These are phyloP conservation scores for Fusarium phyllophilum DNA, from an alignment of 2,329 filamentous ascomycete genomes.

Conservation along the genomic window DNA sequence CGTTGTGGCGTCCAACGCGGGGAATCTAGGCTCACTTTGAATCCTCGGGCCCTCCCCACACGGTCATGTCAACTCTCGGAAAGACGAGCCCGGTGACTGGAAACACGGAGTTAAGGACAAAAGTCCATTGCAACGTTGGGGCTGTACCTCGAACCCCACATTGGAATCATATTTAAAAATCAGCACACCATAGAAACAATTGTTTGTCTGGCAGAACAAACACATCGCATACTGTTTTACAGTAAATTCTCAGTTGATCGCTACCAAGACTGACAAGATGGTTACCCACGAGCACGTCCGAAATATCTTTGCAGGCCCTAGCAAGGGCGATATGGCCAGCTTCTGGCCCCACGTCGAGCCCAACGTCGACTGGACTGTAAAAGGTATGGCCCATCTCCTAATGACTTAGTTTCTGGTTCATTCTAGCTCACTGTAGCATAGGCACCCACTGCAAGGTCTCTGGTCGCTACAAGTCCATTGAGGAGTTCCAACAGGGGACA, in stretches of 20 bases:
- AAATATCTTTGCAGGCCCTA: background rate
- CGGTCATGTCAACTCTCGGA: background rate
- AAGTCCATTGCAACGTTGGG: background rate
- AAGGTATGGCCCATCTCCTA: background rate
- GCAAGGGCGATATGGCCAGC: background rate
- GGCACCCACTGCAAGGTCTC: background rate
- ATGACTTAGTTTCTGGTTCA: background rate
- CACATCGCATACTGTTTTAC: background rate
- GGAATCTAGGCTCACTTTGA: background rate
- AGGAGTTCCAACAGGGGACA: background rate
- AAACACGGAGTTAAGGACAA: background rate
- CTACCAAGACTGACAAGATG: background rate
- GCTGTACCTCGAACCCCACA: background rate
- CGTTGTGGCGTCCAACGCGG: too few species aligned
- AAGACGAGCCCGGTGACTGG: background rate
- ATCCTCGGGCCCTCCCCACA: background rate
- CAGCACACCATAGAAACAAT: fast-evolving
- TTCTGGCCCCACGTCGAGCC: conserved; percentile 1
- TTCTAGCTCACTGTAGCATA: background rate
- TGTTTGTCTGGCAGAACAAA: too few species aligned
- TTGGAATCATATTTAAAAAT: background rate
- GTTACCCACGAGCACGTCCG: background rate
- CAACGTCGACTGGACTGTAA: background rate
- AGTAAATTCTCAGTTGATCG: background rate
- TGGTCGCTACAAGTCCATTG: background rate